Percentiles rank a stretch among this genome's conserved stretches.
Conservation (phyloP, 1,139 yeast genomes). For the Geotrichum fermentans region DNA sequence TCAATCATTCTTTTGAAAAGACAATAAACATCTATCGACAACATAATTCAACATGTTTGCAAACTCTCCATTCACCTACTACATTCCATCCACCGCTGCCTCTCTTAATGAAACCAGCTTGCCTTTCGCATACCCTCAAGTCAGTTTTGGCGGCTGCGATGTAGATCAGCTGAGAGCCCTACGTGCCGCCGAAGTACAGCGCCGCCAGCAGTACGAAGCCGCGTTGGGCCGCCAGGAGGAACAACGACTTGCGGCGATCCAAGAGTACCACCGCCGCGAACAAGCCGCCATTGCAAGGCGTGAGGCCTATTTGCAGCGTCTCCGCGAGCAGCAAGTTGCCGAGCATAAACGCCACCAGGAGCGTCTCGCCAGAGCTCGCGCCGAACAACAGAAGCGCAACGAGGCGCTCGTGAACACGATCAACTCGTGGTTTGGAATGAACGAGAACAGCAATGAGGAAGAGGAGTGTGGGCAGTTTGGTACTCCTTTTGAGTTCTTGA, state of each 20-base stretch:
- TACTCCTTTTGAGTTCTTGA: too few species aligned
- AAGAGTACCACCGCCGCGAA: slow-evolving; percentile 5
- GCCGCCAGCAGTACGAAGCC: slow-evolving; percentile 5
- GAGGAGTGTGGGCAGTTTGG: too few species aligned
- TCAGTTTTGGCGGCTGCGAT: neutral
- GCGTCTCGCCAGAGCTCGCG: neutral
- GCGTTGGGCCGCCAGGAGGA: slow-evolving; percentile 11
- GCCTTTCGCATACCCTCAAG: neutral
- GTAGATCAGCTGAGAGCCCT: slow-evolving; percentile 7
- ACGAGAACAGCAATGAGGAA: too few species aligned
- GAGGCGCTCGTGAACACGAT: too few species aligned
- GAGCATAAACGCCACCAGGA: neutral
- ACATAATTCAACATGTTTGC: too few species aligned
- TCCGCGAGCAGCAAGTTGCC: neutral
- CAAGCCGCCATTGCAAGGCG: slow-evolving; percentile 3
- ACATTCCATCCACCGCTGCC: neutral
- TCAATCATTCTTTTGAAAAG: too few species aligned
- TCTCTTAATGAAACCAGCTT: neutral
- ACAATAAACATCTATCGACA: too few species aligned
- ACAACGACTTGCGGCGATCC: slow-evolving; percentile 6
- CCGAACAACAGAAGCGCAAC: neutral
- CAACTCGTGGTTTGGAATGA: too few species aligned
- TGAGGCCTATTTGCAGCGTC: slow-evolving; percentile 9
- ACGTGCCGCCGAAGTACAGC: slow-evolving; percentile 1
- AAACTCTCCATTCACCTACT: neutral